A percentile compares a stretch with the other conserved stretches of the same genome.
These are phyloP conservation scores for Plectosphaerella sp. DNA, from an alignment of 2,329 filamentous ascomycete species.

Conservation along the genomic window DNA sequence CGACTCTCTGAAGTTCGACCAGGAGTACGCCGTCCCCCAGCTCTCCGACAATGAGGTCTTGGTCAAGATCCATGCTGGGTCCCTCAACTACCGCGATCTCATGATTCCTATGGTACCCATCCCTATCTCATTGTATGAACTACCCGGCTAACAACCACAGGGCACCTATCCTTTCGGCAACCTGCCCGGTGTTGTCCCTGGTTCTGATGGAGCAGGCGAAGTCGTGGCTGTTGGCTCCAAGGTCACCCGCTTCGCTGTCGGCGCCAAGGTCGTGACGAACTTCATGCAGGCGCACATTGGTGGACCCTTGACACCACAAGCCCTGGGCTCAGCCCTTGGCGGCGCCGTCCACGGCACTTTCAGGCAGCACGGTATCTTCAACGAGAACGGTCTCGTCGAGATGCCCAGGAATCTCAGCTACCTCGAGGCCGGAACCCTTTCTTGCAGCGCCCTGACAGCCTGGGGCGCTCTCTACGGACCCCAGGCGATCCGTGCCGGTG, in stretches of 20 bases:
- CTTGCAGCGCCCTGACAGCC: slow-evolving; percentile 58
- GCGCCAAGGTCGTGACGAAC: slow-evolving; percentile 54
- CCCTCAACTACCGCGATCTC: slow-evolving; percentile 52
- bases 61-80: slow-evolving; percentile 55
- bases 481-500: slow-evolving; percentile 43
- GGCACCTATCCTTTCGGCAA: slow-evolving; percentile 42
- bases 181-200: slow-evolving; percentile 39
- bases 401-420: slow-evolving; percentile 52
- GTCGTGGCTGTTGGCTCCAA: slow-evolving; percentile 46
- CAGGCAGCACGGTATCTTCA: slow-evolving; percentile 62
- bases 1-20: slow-evolving; percentile 52
- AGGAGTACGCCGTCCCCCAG: slow-evolving; percentile 50
- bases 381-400: slow-evolving; percentile 62
- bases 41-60: slow-evolving; percentile 68
- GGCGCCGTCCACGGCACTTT: slow-evolving; percentile 65
- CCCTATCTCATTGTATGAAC: background rate
- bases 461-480: slow-evolving; percentile 64
- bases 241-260: slow-evolving; percentile 42
- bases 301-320: slow-evolving; percentile 30
- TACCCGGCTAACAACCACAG: slow-evolving; percentile 12
- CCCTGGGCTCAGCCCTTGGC: slow-evolving; percentile 55
- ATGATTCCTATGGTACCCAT: slow-evolving; percentile 34
- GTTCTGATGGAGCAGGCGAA: slow-evolving; percentile 50
- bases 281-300: slow-evolving; percentile 54
- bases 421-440: slow-evolving; percentile 51